phyloP scores from a whole-genome alignment of 257 asterid genomes.

The Lithospermum erythrorhizon region DNA sequence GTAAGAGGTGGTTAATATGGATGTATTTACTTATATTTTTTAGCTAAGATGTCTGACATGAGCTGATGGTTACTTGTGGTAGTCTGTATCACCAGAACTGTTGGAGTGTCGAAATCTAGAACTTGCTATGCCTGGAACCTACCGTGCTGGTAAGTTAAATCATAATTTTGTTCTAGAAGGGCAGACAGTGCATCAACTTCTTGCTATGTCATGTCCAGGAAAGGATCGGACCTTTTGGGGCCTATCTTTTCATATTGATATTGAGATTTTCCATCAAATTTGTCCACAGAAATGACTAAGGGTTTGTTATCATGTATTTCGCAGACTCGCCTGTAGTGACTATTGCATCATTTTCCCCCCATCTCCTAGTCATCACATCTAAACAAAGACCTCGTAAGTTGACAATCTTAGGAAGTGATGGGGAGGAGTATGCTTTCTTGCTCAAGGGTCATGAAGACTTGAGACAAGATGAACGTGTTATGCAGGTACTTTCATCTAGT shows the following conservation, averaged over 20 bases:
- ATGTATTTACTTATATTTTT: background rate
- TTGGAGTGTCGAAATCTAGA: constrained; percentile 82
- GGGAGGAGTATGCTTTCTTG: constrained; percentile 91
- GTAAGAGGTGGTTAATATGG: constrained; percentile 25
- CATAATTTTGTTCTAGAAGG: background rate
- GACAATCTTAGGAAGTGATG: constrained; percentile 94
- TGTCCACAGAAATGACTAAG: background rate
- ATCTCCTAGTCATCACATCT: constrained; percentile 94
- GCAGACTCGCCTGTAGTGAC: constrained; percentile 90
- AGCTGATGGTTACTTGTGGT: constrained; percentile 13
- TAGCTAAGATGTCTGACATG: constrained; percentile 8
- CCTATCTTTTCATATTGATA: background rate
- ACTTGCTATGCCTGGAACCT: constrained; percentile 98
- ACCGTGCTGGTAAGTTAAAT: constrained; percentile 57
- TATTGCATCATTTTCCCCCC: constrained; percentile 85
- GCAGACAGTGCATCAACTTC: background rate
- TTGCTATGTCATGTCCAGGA: background rate
- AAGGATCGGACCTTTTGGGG: background rate
- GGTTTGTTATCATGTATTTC: constrained; percentile 8
- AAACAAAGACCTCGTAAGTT: constrained; percentile 97
- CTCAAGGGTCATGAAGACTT: constrained; percentile 97
- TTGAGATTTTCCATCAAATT: background rate
- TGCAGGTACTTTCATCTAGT: constrained; percentile 56
- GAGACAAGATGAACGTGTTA: constrained; percentile 99
- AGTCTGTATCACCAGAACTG: constrained; percentile 94